Conservation (phyloP, 164 flowering plant genomes). For the Annona cherimola region DNA sequence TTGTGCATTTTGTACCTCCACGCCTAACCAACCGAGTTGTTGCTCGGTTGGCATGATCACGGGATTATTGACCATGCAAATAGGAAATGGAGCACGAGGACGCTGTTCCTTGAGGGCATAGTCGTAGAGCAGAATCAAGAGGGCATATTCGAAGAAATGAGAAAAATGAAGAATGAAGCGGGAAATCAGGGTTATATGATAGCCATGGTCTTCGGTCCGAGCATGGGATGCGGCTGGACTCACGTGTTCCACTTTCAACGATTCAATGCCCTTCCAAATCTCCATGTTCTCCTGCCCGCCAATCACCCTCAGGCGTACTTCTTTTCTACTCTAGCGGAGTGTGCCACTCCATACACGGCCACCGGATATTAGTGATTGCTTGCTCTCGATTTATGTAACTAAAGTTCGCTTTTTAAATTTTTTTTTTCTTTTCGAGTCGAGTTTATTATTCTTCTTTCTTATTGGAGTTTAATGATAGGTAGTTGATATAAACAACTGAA, state of each 20-base stretch:
- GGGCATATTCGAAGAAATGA: background rate
- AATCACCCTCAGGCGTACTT: background rate
- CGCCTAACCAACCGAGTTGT: too few relatives aligned
- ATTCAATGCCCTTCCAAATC: background rate
- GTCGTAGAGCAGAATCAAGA: background rate
- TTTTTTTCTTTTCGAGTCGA: too few relatives aligned
- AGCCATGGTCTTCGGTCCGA: background rate
- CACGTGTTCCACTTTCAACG: conserved; percentile 1
- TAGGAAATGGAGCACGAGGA: background rate
- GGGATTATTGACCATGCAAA: background rate
- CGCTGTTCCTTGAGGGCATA: background rate
- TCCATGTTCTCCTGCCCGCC: too few relatives aligned
- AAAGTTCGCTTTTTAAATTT: too few relatives aligned
- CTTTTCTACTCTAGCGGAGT: background rate
- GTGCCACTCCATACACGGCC: background rate
- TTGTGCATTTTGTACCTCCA: too few relatives aligned
- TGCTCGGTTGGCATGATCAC: background rate
- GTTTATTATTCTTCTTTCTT: too few relatives aligned
- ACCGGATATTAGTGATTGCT: background rate
- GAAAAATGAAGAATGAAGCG: background rate
- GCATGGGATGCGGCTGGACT: conserved; percentile 6
- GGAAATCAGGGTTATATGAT: background rate
- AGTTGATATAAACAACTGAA: too few relatives aligned
- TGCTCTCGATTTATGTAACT: too few relatives aligned
- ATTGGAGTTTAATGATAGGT: too few relatives aligned